phyloP scores from a whole-genome alignment of 2,329 filamentous ascomycete species.

The Mycosphaerella arachidis region DNA sequence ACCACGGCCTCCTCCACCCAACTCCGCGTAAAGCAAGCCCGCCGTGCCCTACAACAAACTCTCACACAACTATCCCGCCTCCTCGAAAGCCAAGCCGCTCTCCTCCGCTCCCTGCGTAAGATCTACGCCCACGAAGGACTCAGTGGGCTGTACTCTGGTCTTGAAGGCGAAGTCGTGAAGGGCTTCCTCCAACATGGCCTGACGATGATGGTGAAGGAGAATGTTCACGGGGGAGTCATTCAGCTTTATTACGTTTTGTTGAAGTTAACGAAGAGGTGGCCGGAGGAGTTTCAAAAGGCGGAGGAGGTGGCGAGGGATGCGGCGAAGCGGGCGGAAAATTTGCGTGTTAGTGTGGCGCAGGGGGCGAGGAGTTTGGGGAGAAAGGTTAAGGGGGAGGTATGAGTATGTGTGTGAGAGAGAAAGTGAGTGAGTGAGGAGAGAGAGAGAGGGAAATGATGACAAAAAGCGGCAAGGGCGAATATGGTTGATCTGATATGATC shows the following conservation, averaged over 20 bases:
- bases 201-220: slow-evolving; percentile 81
- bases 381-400: slow-evolving; percentile 13
- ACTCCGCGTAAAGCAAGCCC: slow-evolving; percentile 6
- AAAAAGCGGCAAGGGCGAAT: neutral
- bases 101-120: slow-evolving; percentile 28
- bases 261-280: slow-evolving; percentile 41
- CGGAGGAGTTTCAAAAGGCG: slow-evolving; percentile 35
- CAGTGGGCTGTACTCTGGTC: slow-evolving; percentile 67
- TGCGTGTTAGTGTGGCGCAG: slow-evolving; percentile 17
- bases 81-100: slow-evolving; percentile 28
- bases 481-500: neutral
- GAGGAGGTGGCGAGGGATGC: slow-evolving; percentile 24
- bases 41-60: slow-evolving; percentile 13
- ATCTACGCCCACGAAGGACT: slow-evolving; percentile 56
- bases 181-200: slow-evolving; percentile 82
- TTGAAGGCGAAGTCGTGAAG: slow-evolving; percentile 71
- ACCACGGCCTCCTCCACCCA: slow-evolving; percentile 11
- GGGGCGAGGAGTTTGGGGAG: slow-evolving; percentile 19
- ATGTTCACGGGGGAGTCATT: slow-evolving; percentile 67
- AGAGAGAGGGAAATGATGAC: neutral
- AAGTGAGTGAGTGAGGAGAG: no score
- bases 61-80: slow-evolving; percentile 18
- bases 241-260: slow-evolving; percentile 65
- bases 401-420: neutral
- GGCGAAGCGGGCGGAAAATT: slow-evolving; percentile 28